Evolutionary conservation across 1,284 basidiomycete species (phyloP).

Genomic region (Stereum hirsutum): DNA sequence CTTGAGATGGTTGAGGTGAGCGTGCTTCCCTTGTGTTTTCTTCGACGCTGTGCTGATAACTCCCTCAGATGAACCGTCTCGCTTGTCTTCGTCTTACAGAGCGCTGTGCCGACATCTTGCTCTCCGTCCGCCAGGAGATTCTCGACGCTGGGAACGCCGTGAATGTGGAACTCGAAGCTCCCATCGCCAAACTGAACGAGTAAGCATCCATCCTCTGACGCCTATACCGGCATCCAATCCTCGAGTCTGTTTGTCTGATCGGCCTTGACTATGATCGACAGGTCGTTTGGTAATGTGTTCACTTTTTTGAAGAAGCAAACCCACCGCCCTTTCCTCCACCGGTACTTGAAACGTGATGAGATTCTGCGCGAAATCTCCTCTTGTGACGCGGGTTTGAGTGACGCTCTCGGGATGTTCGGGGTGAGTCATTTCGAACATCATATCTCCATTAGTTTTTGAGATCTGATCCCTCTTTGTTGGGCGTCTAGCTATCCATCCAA

Average conservation of each 20-base stretch:
- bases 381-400: slow-evolving; percentile 44
- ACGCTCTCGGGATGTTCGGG: slow-evolving; percentile 48
- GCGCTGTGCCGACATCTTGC: slow-evolving; percentile 41
- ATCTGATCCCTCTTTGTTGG: slow-evolving; percentile 3
- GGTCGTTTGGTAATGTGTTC: slow-evolving; percentile 33
- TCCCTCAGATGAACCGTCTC: slow-evolving; percentile 41
- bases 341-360: slow-evolving; percentile 71
- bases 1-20: slow-evolving; percentile 53
- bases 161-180: slow-evolving; percentile 24
- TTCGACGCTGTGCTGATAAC: not conserved
- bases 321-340: slow-evolving; percentile 66
- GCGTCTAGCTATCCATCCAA: slow-evolving; percentile 36
- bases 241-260: not conserved
- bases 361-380: slow-evolving; percentile 43
- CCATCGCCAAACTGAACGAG: slow-evolving; percentile 39
- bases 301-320: slow-evolving; percentile 49
- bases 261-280: not conserved
- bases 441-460: not conserved
- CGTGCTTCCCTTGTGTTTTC: slow-evolving; percentile 8
- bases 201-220: slow-evolving; percentile 20
- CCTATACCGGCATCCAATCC: slow-evolving; percentile 13
- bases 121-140: slow-evolving; percentile 36
- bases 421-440: slow-evolving; percentile 24
- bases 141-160: slow-evolving; percentile 28
- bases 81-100: slow-evolving; percentile 41